Percentiles rank a stretch among this genome's conserved stretches.
These are phyloP conservation scores for Penicillium subrubescens DNA, from an alignment of 495 filamentous ascomycete species.

Conservation along the genomic window DNA sequence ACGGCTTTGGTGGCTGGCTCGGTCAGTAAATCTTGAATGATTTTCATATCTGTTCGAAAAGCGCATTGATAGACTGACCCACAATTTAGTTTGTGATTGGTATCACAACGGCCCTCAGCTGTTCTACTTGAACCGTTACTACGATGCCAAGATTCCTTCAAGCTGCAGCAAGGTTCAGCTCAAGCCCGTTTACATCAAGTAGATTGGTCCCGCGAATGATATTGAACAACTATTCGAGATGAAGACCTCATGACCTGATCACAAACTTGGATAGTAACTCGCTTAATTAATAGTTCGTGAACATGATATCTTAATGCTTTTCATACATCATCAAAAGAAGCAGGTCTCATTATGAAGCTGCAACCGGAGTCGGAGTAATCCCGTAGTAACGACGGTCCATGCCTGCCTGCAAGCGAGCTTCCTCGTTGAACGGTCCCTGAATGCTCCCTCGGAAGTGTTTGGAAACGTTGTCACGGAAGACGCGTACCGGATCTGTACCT, in stretches of 20 bases:
- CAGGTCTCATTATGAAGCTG: constrained; percentile 14
- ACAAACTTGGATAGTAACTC: not conserved
- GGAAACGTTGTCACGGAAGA: constrained; percentile 52
- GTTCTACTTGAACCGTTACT: constrained; percentile 46
- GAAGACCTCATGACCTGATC: not conserved
- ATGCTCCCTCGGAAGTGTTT: constrained; percentile 50
- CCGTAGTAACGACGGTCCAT: constrained; percentile 54
- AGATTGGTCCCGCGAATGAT: not conserved
- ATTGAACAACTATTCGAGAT: not conserved
- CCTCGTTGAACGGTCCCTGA: constrained; percentile 53
- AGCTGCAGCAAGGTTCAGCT: constrained; percentile 50
- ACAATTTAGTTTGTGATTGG: constrained; percentile 53
- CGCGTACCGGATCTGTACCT: constrained; percentile 50
- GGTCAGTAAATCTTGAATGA: constrained; percentile 37
- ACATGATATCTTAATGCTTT: constrained; percentile 5
- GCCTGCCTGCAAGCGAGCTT: constrained; percentile 50
- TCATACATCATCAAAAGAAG: constrained; percentile 21
- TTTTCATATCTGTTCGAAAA: not conserved
- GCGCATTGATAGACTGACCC: not conserved
- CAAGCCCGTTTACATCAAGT: constrained; percentile 27
- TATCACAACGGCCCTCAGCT: constrained; percentile 56
- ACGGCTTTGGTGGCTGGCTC: constrained; percentile 54
- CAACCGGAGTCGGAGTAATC: constrained; percentile 18
- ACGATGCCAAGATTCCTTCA: constrained; percentile 35
- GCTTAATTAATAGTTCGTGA: not conserved